Base-by-base conservation (phyloP, 2,329 filamentous ascomycete species). In the Aquanectria penicillioides region DNA sequence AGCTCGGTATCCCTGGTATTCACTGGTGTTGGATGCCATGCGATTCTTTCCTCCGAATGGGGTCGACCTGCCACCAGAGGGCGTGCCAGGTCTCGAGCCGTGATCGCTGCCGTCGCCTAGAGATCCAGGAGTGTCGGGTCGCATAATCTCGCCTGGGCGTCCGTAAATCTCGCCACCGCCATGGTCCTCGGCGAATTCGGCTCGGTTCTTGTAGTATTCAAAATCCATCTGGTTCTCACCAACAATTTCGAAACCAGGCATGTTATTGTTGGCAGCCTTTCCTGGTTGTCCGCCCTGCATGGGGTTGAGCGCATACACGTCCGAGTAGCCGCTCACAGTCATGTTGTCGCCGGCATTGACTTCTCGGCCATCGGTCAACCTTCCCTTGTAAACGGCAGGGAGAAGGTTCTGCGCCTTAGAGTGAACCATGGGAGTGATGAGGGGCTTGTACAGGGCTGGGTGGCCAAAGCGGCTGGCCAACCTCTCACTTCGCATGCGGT, bases 341-440 rank as follows among this genome's bases (percentile, higher is more conserved):
- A 80, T 78, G 22, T 81, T 76, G 48, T 89, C 83, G 54, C 82
- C 80, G 0, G 83, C 80, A n/a, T 82, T 83, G 2, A 81, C 82
- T 22, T 86, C 85, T 23, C 87, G 83, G 2, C 87, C 85, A 55
- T 93, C 89, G 3, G 83, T 84, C 20, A 97, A 78, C 5, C 94
- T 89, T 10, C 94, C 94, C 20, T 88, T 88, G 74, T 97, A 97
- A 46, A 99, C 84, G 37, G 91, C 87, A n/a, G 90, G 89, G 9
- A 99, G 83, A 34, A 95, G 84, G 58, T 95, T 93, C 69, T 95
- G 92, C 3, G 93, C 92, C 76, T 91, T 97, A 51, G 92, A 90
- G 69, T 96, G 90, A 4, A 98, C 94, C 94, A 98, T 97, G 3
- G 94, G 94, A 0, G 93, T 97, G 68, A 94, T 94, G 17, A 98